Evolutionary conservation across 2,329 filamentous ascomycete species (phyloP).

Genomic region (Penicillium sp.): DNA sequence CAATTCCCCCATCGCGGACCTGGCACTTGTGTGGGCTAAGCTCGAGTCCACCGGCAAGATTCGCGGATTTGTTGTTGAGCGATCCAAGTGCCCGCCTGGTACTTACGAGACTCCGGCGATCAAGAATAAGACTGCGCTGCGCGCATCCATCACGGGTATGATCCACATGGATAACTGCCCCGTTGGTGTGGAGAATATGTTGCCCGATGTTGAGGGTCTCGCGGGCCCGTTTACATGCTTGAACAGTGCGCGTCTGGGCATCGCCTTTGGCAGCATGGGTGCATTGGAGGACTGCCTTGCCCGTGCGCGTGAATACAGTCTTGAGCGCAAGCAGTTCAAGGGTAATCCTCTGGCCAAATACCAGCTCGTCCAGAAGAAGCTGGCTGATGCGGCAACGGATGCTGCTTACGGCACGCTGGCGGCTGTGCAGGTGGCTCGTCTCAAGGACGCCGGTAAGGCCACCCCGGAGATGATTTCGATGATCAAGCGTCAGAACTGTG

Average conservation of each 20-base stretch:
- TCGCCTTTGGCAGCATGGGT: constrained; percentile 90
- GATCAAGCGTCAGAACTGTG: constrained; percentile 98
- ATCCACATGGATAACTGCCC: constrained; percentile 92
- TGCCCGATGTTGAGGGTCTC: constrained; percentile 83
- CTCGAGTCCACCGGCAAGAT: constrained; percentile 90
- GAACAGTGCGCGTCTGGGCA: constrained; percentile 90
- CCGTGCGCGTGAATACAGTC: constrained; percentile 78
- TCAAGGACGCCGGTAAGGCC: constrained; percentile 87
- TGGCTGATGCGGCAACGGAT: constrained; percentile 88
- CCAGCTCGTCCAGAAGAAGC: constrained; percentile 96
- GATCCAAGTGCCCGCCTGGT: constrained; percentile 78
- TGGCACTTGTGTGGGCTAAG: constrained; percentile 90
- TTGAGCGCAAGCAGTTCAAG: constrained; percentile 95
- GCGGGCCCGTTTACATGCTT: constrained; percentile 88
- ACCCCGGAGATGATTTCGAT: constrained; percentile 95
- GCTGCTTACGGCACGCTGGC: constrained; percentile 89
- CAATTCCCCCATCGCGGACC: constrained; percentile 84
- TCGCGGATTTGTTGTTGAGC: constrained; percentile 85
- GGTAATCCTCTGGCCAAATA: constrained; percentile 92
- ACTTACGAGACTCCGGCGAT: constrained; percentile 88
- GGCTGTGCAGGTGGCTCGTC: constrained; percentile 81
- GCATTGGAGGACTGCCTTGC: constrained; percentile 88
- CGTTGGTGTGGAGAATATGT: constrained; percentile 88
- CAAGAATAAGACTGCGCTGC: constrained; percentile 91
- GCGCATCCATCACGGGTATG: constrained; percentile 95